Conservation (phyloP, 2,329 filamentous ascomycete species). For the Scolecobasidium constrictum region DNA sequence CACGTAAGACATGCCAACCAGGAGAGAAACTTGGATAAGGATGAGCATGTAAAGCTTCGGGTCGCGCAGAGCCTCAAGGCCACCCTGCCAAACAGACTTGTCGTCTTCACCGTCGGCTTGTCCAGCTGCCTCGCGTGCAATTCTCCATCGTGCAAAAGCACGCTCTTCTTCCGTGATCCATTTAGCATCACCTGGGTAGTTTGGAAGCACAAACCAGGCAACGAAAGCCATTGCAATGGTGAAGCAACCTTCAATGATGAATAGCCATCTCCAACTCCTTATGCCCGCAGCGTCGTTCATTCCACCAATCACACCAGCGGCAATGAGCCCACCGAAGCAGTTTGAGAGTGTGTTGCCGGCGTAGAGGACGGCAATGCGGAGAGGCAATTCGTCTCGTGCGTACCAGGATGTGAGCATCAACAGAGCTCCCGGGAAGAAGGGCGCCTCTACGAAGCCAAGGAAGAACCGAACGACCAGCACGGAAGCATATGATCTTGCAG, state of each 20-base stretch:
- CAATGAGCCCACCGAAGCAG: conserved; percentile 54
- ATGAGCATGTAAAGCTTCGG: conserved; percentile 30
- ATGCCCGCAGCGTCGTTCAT: conserved; percentile 49
- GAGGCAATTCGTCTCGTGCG: conserved; percentile 53
- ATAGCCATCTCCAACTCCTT: conserved; percentile 54
- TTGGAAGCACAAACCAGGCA: conserved; percentile 51
- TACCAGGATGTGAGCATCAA: conserved; percentile 50
- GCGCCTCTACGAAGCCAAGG: conserved; percentile 30
- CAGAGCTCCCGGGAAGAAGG: conserved; percentile 27
- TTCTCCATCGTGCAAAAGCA: conserved; percentile 23
- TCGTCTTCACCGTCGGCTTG: conserved; percentile 26
- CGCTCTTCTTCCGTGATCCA: conserved; percentile 29
- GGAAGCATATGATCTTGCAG: conserved; percentile 22
- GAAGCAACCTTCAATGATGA: conserved; percentile 60
- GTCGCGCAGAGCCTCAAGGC: conserved; percentile 27
- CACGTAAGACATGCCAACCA: conserved; percentile 12
- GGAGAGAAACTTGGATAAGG: conserved; percentile 26
- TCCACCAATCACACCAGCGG: conserved; percentile 50
- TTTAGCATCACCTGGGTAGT: conserved; percentile 45
- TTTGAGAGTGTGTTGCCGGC: conserved; percentile 59
- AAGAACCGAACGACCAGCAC: conserved; percentile 27
- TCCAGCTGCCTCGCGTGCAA: conserved; percentile 25
- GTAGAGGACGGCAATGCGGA: conserved; percentile 57
- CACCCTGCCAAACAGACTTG: conserved; percentile 25
- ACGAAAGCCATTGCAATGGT: conserved; percentile 50